phyloP scores from a whole-genome alignment of 768 basidiomycete genomes.

The Lactarius akahatsu region DNA sequence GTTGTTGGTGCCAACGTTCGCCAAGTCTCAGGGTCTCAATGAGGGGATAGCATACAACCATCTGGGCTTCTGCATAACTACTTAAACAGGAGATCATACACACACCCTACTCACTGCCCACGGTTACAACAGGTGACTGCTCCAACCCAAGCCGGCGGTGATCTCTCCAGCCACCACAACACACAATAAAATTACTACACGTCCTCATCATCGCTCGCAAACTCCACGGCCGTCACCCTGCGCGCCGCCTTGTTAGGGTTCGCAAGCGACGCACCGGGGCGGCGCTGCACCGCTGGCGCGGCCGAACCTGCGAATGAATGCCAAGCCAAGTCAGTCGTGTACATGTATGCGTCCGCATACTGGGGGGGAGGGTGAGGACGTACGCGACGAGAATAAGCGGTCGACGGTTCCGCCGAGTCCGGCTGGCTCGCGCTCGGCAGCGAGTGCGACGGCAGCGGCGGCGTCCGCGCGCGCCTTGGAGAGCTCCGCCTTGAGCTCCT shows the following conservation, averaged over 20 bases:
- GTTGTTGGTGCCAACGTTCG: not conserved
- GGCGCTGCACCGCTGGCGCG: constrained; percentile 5
- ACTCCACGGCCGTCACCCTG: constrained; percentile 19
- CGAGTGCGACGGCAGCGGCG: constrained; percentile 12
- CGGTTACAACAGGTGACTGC: not conserved
- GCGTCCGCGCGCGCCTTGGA: constrained; percentile 16
- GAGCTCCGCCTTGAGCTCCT: constrained; percentile 19
- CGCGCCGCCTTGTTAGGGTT: constrained; percentile 25
- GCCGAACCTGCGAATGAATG: constrained; percentile 6
- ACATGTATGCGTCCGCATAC: not conserved
- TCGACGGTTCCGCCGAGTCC: constrained; percentile 18
- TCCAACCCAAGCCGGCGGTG: no score
- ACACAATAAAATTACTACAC: not conserved
- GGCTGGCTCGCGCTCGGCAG: constrained; percentile 8
- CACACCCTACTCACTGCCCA: constrained; percentile 1
- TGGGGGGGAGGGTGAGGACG: not conserved
- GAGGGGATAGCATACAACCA: not conserved
- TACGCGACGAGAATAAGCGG: constrained; percentile 4
- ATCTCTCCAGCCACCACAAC: not conserved
- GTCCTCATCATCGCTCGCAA: constrained; percentile 23
- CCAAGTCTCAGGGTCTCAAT: not conserved
- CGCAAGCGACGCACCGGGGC: constrained; percentile 23
- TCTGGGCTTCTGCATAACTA: not conserved
- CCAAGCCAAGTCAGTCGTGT: not conserved
- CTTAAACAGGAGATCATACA: not conserved